These are phyloP conservation scores for Macrolepiota fuliginosa DNA, from an alignment of 768 basidiomycete species.

Conservation along the genomic window DNA sequence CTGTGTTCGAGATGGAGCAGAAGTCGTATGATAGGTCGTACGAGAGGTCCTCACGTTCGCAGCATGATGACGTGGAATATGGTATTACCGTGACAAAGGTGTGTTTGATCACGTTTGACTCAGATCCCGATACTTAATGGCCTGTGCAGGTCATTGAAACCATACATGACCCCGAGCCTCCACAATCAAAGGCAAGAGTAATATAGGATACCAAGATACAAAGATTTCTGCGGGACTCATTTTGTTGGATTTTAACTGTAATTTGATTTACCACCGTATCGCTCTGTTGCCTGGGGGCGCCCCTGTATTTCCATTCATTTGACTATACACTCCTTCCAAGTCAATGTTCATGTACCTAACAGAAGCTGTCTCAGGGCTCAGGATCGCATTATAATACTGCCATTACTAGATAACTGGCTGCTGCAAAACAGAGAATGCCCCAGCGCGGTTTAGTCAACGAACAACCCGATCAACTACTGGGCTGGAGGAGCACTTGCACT, in stretches of 20 bases:
- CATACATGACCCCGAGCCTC: conserved; percentile 25
- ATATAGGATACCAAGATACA: not conserved
- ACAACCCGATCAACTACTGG: no score
- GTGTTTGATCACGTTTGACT: not conserved
- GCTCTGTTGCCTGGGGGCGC: not conserved
- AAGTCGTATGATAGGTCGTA: conserved; percentile 18
- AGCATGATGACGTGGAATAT: conserved; percentile 27
- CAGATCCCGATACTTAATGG: not conserved
- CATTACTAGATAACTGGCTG: no score
- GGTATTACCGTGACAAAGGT: conserved; percentile 41
- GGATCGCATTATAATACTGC: no score
- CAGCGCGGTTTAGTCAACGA: no score
- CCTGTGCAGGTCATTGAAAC: conserved; percentile 33
- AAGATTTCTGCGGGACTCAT: not conserved
- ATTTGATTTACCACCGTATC: not conserved
- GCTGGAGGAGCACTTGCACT: no score
- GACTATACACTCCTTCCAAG: not conserved
- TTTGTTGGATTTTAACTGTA: not conserved
- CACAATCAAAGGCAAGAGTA: not conserved
- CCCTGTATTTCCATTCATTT: not conserved
- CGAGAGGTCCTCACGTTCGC: conserved; percentile 14
- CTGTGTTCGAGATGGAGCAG: conserved; percentile 31
- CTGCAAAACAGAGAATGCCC: no score
- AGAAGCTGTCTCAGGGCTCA: no score
- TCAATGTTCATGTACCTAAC: not conserved